phyloP scores from a whole-genome alignment of 352 stramenopile species.

The Phytophthora sansomeana region DNA sequence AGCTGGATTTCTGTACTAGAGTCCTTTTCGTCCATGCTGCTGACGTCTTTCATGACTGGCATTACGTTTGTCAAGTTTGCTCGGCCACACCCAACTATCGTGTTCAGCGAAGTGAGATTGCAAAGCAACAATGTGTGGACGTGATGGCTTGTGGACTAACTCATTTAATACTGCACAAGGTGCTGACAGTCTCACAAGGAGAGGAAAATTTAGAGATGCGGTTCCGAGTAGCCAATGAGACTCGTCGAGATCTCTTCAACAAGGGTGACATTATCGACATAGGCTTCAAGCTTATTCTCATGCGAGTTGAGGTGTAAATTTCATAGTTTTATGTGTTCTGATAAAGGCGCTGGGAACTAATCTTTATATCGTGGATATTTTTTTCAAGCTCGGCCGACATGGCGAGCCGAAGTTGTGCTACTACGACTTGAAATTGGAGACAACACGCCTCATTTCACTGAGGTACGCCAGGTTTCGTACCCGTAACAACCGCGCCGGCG shows the following conservation, averaged over 20 bases:
- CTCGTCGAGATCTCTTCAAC: slow-evolving; percentile 45
- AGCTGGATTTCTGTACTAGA: slow-evolving; percentile 63
- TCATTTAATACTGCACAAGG: slow-evolving; percentile 12
- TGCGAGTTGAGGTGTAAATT: slow-evolving; percentile 63
- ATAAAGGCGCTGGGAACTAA: background rate
- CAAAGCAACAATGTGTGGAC: background rate
- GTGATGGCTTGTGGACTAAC: slow-evolving; percentile 2
- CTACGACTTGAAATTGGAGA: slow-evolving; percentile 63
- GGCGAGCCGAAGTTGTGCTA: slow-evolving; percentile 68
- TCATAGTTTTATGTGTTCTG: background rate
- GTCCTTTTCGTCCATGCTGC: slow-evolving; percentile 64
- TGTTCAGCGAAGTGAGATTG: slow-evolving; percentile 51
- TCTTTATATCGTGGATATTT: background rate
- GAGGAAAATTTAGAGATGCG: slow-evolving; percentile 52
- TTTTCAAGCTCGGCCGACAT: slow-evolving; percentile 38
- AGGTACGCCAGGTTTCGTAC: slow-evolving; percentile 27
- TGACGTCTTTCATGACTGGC: slow-evolving; percentile 66
- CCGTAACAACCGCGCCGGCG: too few relatives aligned
- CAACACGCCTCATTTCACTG: slow-evolving; percentile 56
- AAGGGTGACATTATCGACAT: slow-evolving; percentile 63
- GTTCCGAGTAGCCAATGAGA: slow-evolving; percentile 68
- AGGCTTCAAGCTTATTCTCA: slow-evolving; percentile 70
- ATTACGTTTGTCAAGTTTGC: slow-evolving; percentile 76
- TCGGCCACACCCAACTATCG: slow-evolving; percentile 52
- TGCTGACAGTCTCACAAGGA: slow-evolving; percentile 52